phyloP scores from a whole-genome alignment of 352 stramenopile species.

The Phytopythium boreale region DNA sequence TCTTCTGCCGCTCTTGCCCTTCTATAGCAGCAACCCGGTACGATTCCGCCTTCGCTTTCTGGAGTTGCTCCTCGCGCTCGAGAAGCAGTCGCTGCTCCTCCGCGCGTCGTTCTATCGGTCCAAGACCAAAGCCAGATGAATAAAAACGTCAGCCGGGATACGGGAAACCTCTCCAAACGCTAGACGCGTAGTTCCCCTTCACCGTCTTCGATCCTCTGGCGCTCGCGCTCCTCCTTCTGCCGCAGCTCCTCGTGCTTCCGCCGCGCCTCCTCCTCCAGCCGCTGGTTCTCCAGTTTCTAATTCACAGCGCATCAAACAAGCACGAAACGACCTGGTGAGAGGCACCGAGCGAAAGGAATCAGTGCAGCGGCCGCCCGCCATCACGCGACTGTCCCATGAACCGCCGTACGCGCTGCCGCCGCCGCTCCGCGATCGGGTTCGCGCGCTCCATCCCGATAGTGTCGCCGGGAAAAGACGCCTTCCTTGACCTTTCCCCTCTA shows the following conservation, averaged over 20 bases:
- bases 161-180: background rate
- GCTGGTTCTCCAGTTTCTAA: constrained; percentile 77
- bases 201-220: constrained; percentile 46
- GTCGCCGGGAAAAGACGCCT: background rate
- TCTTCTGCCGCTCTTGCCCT: constrained; percentile 22
- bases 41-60: constrained; percentile 25
- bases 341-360: background rate
- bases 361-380: background rate
- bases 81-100: constrained; percentile 28
- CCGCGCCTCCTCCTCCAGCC: constrained; percentile 50
- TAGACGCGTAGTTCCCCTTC: background rate
- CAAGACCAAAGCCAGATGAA: background rate
- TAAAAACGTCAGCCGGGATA: background rate
- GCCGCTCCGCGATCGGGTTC: constrained; percentile 39
- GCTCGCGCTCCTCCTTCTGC: constrained; percentile 39
- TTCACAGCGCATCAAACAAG: background rate
- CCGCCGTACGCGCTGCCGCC: constrained; percentile 30
- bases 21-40: constrained; percentile 45
- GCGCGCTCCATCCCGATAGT: constrained; percentile 4
- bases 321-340: background rate
- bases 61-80: constrained; percentile 26
- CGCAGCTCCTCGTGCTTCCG: constrained; percentile 42
- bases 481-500: background rate
- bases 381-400: background rate
- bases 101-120: constrained; percentile 28